Evolutionary conservation across 2,329 filamentous ascomycete genomes (phyloP), one percentile per base, ranked within the genome.

Genomic region (Scedosporium boydii): DNA sequence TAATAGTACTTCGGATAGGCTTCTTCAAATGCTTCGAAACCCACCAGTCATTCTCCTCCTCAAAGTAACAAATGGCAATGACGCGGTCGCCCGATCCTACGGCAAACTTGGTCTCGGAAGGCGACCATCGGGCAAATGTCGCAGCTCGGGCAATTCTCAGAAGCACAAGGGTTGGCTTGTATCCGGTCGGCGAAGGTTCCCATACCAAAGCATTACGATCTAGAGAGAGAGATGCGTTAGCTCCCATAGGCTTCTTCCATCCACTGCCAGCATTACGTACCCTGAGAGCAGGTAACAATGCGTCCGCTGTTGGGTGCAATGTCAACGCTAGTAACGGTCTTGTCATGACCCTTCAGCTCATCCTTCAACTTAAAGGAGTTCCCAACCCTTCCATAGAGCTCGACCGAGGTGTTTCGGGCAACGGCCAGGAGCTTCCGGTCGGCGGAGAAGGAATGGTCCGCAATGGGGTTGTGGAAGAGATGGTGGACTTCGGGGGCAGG

Each of bases 21-120:
- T 98, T 99, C 86, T 98, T 98, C 72, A 99, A 79, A 77, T 99
- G 95, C 82, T 99, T 99, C 44, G 93, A 97, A 51, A 99, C 93
- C 95, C 95, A 99, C 95, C 95, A 99, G 80, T 99, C 93, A 77
- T 99, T 97, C 77, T 99, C 95, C 74, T 96, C 91, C 73, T 99
- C 95, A 70, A 99, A 99, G 80, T 98, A 98, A 82, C 95, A 99
- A 69, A 98, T 85, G 48, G 95, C 92, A 70, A 99, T 96, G 67
- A 96, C 89, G 66, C 95, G 88, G 69, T 96, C 95, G 65, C 95
- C 95, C 29, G 93, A 97, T 64, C 95, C 95, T 27, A 98, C 95
- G 61, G 95, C 95, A 74, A 99, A 99, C 77, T 99, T 99, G 74
- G 87, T 89, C 81, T 99, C 95, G 23, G 90, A 93, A 2, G 95